Conservation (phyloP, 371 early-diverging fungal species). For the Mortierella sp. region DNA sequence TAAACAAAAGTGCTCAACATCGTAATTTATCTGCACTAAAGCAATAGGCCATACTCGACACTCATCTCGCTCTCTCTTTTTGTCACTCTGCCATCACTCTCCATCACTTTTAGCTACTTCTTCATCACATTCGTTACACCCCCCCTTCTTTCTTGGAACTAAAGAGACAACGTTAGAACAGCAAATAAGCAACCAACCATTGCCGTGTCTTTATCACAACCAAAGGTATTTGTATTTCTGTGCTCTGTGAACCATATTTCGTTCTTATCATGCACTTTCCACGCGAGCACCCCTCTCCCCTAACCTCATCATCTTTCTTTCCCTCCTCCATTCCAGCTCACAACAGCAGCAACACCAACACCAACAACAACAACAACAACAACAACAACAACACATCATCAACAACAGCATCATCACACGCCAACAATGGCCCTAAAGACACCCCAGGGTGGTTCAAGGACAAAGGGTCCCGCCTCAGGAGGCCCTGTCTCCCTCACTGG, state of each 20-base stretch:
- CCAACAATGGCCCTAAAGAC: constrained; percentile 45
- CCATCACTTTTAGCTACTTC: background rate
- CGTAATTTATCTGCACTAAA: background rate
- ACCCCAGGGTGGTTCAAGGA: constrained; percentile 39
- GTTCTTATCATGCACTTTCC: background rate
- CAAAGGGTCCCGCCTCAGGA: constrained; percentile 27
- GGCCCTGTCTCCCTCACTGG: constrained; percentile 33
- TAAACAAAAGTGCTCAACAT: background rate
- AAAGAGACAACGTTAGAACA: background rate
- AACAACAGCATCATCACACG: background rate
- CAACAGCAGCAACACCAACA: constrained; percentile 5
- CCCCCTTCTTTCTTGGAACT: too few relatives aligned
- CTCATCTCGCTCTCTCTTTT: background rate
- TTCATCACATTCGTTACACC: background rate
- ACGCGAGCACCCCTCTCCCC: background rate
- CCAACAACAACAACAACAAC: background rate
- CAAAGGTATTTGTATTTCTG: background rate
- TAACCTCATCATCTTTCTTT: constrained; percentile 1
- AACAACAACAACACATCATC: background rate
- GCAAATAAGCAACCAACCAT: background rate
- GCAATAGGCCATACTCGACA: background rate
- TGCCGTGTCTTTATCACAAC: background rate
- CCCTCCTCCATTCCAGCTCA: background rate
- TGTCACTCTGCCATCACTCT: background rate
- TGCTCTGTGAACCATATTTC: background rate